Evolutionary conservation across 2,329 filamentous ascomycete species (phyloP).

Genomic region (Penicillium carneum): DNA sequence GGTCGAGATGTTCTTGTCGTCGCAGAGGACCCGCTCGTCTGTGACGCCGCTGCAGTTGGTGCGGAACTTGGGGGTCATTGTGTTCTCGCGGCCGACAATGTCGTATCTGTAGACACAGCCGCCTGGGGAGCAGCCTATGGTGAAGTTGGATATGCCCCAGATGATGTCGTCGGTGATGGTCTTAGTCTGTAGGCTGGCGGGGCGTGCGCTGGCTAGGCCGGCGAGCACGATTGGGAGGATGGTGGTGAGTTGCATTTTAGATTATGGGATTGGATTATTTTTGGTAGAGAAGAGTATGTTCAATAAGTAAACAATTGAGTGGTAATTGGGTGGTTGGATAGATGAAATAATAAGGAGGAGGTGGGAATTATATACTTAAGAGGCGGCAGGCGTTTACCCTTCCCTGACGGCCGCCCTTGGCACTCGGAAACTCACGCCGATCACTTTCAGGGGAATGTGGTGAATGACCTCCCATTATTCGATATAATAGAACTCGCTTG

Average conservation of each 20-base stretch:
- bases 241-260: conserved; percentile 42
- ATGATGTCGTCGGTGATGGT: conserved; percentile 28
- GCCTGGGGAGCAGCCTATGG: conserved; percentile 42
- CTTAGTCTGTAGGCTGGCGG: conserved; percentile 25
- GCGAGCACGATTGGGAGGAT: conserved; percentile 39
- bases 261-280: not conserved
- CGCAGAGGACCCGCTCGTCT: conserved; percentile 37
- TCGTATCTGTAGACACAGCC: conserved; percentile 46
- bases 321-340: conserved; percentile 1
- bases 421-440: conserved; percentile 3
- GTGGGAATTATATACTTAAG: conserved; percentile 17
- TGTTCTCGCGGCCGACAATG: conserved; percentile 36
- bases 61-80: conserved; percentile 46
- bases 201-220: conserved; percentile 32
- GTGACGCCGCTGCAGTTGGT: conserved; percentile 45
- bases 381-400: conserved; percentile 9
- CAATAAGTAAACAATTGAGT: conserved; percentile 1
- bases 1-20: conserved; percentile 36
- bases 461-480: not conserved
- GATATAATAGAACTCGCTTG: not conserved
- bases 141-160: conserved; percentile 46
- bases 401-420: conserved; percentile 6
- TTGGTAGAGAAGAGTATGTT: not conserved
- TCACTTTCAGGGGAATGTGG: conserved; percentile 21
- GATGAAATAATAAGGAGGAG: conserved; percentile 4